Evolutionary conservation across 495 filamentous ascomycete species (phyloP).

Genomic region (Talaromyces stipitatus): DNA sequence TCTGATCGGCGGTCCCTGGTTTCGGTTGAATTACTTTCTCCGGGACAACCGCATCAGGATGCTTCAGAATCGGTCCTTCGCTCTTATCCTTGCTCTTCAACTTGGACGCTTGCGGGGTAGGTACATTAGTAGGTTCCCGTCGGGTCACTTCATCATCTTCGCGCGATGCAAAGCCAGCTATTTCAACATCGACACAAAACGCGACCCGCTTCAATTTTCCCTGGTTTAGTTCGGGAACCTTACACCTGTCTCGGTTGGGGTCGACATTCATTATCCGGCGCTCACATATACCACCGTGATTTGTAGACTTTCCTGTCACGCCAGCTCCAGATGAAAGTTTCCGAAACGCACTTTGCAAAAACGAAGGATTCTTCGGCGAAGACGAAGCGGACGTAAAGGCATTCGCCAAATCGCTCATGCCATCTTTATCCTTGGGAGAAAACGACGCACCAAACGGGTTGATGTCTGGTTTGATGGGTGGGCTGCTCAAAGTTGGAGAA

Average conservation of each 20-base stretch:
- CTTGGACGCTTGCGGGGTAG: constrained; percentile 49
- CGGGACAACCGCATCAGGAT: constrained; percentile 45
- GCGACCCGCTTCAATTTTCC: constrained; percentile 78
- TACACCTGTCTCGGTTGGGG: constrained; percentile 65
- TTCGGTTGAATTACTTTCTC: constrained; percentile 50
- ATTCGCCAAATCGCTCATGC: constrained; percentile 40
- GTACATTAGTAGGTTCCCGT: constrained; percentile 13
- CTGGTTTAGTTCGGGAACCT: constrained; percentile 69
- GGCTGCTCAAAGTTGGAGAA: constrained; percentile 38
- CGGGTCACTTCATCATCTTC: constrained; percentile 27
- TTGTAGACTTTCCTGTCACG: constrained; percentile 42
- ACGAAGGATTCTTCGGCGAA: constrained; percentile 56
- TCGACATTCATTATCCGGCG: constrained; percentile 83
- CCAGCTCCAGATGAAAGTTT: constrained; percentile 60
- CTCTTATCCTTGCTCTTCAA: constrained; percentile 57
- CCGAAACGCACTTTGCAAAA: constrained; percentile 74
- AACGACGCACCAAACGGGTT: constrained; percentile 46
- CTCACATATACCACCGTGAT: constrained; percentile 52
- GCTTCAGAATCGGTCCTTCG: constrained; percentile 54
- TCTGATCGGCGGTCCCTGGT: background rate
- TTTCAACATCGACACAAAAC: constrained; percentile 96
- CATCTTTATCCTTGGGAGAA: constrained; percentile 51
- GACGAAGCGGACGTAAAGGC: constrained; percentile 58
- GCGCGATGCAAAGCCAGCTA: constrained; percentile 58
- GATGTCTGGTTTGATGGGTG: constrained; percentile 32